These are phyloP conservation scores for Madurella fahalii DNA, from an alignment of 2,329 filamentous ascomycete genomes.

Conservation along the genomic window DNA sequence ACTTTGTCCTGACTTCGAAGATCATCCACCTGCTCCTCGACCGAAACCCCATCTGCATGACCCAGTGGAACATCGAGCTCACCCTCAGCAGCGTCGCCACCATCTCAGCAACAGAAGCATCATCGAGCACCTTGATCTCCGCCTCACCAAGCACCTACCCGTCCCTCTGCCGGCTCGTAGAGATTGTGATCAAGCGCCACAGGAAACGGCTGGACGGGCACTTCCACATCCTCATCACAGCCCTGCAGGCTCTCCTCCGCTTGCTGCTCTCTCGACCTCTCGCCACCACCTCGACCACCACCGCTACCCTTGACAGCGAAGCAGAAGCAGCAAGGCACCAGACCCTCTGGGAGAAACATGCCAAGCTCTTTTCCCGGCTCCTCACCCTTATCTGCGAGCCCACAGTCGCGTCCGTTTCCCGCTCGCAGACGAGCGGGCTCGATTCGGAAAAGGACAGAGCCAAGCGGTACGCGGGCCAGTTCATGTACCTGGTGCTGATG, in stretches of 20 bases:
- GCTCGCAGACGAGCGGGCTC: slow-evolving; percentile 50
- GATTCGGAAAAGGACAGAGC: slow-evolving; percentile 59
- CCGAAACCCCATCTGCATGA: slow-evolving; percentile 46
- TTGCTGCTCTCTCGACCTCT: slow-evolving; percentile 45
- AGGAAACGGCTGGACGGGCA: slow-evolving; percentile 58
- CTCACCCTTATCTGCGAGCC: slow-evolving; percentile 47
- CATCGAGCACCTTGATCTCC: slow-evolving; percentile 24
- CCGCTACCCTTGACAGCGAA: not conserved
- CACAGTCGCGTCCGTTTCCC: slow-evolving; percentile 24
- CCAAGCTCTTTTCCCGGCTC: slow-evolving; percentile 50
- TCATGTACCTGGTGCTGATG: slow-evolving; percentile 59
- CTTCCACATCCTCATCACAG: slow-evolving; percentile 53
- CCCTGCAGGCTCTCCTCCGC: slow-evolving; percentile 53
- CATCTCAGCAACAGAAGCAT: slow-evolving; percentile 29
- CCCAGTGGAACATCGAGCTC: slow-evolving; percentile 55
- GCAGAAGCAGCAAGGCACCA: slow-evolving; percentile 21
- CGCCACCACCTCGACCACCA: slow-evolving; percentile 2
- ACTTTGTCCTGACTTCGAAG: slow-evolving; percentile 39
- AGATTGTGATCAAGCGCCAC: slow-evolving; percentile 56
- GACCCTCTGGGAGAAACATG: slow-evolving; percentile 39
- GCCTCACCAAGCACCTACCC: slow-evolving; percentile 39
- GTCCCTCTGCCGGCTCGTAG: slow-evolving; percentile 50
- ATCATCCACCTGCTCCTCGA: slow-evolving; percentile 46
- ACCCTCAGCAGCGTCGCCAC: slow-evolving; percentile 45
- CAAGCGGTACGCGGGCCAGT: slow-evolving; percentile 56